Evolutionary conservation across 176 grass and related monocot species (phyloP).

Genomic region (Avena insularis): DNA sequence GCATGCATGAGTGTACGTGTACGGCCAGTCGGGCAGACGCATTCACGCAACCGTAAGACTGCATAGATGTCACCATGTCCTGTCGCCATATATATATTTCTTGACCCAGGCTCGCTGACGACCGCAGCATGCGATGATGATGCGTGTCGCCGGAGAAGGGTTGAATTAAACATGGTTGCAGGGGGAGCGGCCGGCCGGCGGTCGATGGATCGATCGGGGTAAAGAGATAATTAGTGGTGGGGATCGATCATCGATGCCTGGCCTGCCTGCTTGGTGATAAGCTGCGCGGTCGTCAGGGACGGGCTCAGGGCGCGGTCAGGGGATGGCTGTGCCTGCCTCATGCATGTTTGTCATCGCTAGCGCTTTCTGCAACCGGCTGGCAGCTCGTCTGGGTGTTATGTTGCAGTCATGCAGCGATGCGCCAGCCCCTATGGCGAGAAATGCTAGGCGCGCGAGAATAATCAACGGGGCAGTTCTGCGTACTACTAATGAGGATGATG

Average conservation of each 20-base stretch:
- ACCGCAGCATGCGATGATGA: too few relatives aligned
- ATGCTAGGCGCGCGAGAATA: too few relatives aligned
- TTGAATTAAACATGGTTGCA: too few relatives aligned
- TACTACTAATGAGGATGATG: background rate
- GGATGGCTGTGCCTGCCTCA: background rate
- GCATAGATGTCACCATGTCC: too few relatives aligned
- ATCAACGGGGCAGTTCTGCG: too few relatives aligned
- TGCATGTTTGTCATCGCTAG: background rate
- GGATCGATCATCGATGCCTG: background rate
- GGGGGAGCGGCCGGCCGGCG: too few relatives aligned
- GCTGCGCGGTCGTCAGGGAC: background rate
- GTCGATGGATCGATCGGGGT: background rate
- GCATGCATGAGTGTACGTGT: background rate
- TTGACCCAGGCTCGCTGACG: background rate
- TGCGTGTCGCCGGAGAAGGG: too few relatives aligned
- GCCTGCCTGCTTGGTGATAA: slow-evolving; percentile 11
- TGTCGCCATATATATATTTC: too few relatives aligned
- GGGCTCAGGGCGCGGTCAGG: slow-evolving; percentile 1
- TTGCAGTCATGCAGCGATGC: background rate
- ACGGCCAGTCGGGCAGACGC: background rate
- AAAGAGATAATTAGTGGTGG: background rate
- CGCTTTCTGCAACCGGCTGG: background rate
- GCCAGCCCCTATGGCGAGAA: background rate
- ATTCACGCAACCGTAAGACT: background rate
- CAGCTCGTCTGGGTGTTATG: slow-evolving; percentile 24